A percentile compares a stretch with the other conserved stretches of the same genome.
These are phyloP conservation scores for Halophytophthora batemanensis DNA, from an alignment of 352 stramenopile species.

Conservation along the genomic window DNA sequence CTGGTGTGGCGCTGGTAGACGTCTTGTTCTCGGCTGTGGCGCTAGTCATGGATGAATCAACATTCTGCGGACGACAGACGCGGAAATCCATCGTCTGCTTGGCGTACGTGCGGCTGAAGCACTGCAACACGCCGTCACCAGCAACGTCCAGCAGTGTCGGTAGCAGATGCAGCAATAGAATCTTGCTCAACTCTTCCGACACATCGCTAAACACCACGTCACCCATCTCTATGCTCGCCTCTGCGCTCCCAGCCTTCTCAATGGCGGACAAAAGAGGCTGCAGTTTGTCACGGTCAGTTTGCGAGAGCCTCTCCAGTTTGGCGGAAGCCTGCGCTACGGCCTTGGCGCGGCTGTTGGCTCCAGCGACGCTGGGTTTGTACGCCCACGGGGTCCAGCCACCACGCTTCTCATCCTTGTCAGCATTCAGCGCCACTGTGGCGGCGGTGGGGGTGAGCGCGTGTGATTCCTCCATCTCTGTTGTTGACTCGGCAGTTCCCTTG, in stretches of 20 bases:
- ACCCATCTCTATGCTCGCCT: conserved; percentile 12
- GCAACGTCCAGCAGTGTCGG: conserved; percentile 39
- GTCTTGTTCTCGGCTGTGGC: neutral
- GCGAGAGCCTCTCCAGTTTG: conserved; percentile 52
- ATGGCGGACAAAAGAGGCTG: conserved; percentile 36
- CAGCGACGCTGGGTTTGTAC: conserved; percentile 18
- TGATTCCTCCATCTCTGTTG: too few species aligned
- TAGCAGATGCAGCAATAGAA: conserved; percentile 57
- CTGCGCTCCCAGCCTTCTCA: conserved; percentile 13
- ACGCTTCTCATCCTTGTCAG: conserved; percentile 8
- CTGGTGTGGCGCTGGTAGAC: too few species aligned
- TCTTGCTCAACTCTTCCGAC: conserved; percentile 47
- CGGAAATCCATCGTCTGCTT: conserved; percentile 66
- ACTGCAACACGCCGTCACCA: conserved; percentile 31
- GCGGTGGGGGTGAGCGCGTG: too few species aligned
- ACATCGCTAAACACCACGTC: conserved; percentile 50
- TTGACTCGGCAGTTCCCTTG: neutral
- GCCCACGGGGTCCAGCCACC: conserved; percentile 34
- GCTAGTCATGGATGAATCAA: neutral
- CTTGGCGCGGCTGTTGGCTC: conserved; percentile 14
- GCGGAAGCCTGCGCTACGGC: conserved; percentile 29
- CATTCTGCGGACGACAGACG: conserved; percentile 22
- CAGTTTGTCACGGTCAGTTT: conserved; percentile 43
- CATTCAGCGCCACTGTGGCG: neutral
- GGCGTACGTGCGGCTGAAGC: conserved; percentile 52